Base-by-base conservation (phyloP, 2,329 filamentous ascomycete genomes). In the Aquanectria penicillioides region DNA sequence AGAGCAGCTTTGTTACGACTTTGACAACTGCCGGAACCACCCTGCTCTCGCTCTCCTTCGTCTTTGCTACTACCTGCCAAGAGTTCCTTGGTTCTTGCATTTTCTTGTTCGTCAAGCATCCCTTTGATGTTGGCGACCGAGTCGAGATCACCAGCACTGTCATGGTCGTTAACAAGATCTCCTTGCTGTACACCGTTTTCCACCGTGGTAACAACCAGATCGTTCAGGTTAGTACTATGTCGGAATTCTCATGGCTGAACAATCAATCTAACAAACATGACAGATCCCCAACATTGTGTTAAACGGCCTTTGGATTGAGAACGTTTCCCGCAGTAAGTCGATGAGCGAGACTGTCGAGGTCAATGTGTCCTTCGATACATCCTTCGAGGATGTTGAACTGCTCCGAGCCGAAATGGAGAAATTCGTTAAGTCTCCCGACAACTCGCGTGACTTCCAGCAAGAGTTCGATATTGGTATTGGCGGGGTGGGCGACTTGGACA, bases 61-160 rank as follows among this genome's bases (percentile, higher is more conserved):
- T 97, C 68, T 98, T 99, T 75, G 89, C 94, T 20, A 90, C 90
- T 54, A 97, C 94, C 2, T 89, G 90, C 4, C 94, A 97, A 77
- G 95, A 99, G 76, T 91, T 99, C 63, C 86, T 99, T n/a, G 94
- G 94, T 71, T 97, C 94, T 31, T 98, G 94, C 80, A 97, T 99
- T 71, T 99, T 99, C 81, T 81, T 99, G 2, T 99, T 99, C 71
- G 93, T 98, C 81, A 99, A 99, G 81, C 95, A 99, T 74, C 94
- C 95, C 0, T 98, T 91, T 74, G 95, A 99, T 73, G 93, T 98
- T 18, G 94, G 94, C 61, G 95, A 99, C 74, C 89, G 95, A 22
- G 92, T 98, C 37, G 93, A 97, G 69, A 90, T 98, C 63, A 79
- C 74, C 49, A 82, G 82, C 13, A 83, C 89, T 64, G 83, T 88